Evolutionary conservation across 441 rosid species (phyloP), one percentile per base, ranked within the genome.

Genomic region (Aleurites moluccanus): DNA sequence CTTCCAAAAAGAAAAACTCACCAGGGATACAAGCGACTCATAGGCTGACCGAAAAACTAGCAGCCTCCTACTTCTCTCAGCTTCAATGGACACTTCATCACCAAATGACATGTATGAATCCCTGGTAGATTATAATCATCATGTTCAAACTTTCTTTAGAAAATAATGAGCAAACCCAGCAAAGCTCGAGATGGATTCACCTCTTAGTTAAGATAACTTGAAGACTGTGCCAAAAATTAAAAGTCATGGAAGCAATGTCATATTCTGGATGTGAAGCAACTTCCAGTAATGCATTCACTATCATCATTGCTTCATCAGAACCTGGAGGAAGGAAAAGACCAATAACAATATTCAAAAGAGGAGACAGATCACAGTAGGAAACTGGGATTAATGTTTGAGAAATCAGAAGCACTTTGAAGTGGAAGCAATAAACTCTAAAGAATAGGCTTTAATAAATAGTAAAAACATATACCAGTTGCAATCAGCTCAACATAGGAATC

Each of bases 221-320:
- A 88, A 96, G 99, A 88, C 87, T 92, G 80, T 96, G 99, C 99
- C 99, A 96, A 86, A 94, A 96, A 81, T 96, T 96, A 78, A 94
- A 96, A 25, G 99, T 96, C 99, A 96, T 96, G 23, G 98, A 96
- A 82, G 98, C 97, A 86, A 96, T 91, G 81, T 94, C 94, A 86
- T 88, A 92, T 85, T 96, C 98, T 78, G 95, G 96, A 80, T 89
- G 96, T 42, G 98, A 88, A 82, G 99, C 87, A 80, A 96, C 98
- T 85, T 88, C 99, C 76, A 96, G 73, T 72, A 96, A 83, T 60
- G 98, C 93, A 72, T 88, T 88, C 66, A 89, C 93, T 81, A 96
- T 96, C 83, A 86, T 74, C 93, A 96, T 89, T 49, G 98, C 88
- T 81, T 94, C 97, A 75, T 86, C 88, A 68, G 98, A 91, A 83